phyloP scores from a whole-genome alignment of 1,284 basidiomycete genomes.

The Sphagnurus paluster region DNA sequence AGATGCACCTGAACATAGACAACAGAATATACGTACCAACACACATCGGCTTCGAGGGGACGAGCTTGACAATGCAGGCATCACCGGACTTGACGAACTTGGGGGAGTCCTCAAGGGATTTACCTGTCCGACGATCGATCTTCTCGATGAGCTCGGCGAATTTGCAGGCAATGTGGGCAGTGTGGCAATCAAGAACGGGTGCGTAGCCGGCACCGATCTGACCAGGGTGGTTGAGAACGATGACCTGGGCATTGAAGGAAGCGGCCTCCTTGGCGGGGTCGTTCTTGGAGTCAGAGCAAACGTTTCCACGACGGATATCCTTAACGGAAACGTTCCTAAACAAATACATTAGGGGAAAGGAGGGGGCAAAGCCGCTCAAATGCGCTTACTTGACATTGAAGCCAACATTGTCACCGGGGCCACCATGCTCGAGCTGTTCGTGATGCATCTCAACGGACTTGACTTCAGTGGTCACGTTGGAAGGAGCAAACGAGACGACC shows the following conservation, averaged over 20 bases:
- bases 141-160: constrained; percentile 98
- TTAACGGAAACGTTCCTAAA: constrained; percentile 99
- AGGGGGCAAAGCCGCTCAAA: not conserved
- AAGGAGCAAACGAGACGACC: constrained; percentile 96
- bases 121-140: constrained; percentile 98
- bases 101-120: constrained; percentile 84
- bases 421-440: constrained; percentile 95
- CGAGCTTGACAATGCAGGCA: constrained; percentile 96
- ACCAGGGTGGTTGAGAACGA: constrained; percentile 99
- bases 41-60: constrained; percentile 96
- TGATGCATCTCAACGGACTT: constrained; percentile 99
- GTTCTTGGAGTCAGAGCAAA: constrained; percentile 99
- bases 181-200: constrained; percentile 99
- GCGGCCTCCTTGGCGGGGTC: constrained; percentile 99
- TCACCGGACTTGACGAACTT: constrained; percentile 98
- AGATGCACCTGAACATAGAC: too few relatives aligned
- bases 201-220: constrained; percentile 99
- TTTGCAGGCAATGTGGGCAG: constrained; percentile 99
- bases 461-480: constrained; percentile 99
- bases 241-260: constrained; percentile 99
- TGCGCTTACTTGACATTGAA: constrained; percentile 89
- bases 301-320: constrained; percentile 99
- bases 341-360: not conserved
- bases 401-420: constrained; percentile 98
- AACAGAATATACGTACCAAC: constrained; percentile 66